These are phyloP conservation scores for Claviceps maximensis DNA, from an alignment of 2,329 filamentous ascomycete genomes.

Conservation along the genomic window DNA sequence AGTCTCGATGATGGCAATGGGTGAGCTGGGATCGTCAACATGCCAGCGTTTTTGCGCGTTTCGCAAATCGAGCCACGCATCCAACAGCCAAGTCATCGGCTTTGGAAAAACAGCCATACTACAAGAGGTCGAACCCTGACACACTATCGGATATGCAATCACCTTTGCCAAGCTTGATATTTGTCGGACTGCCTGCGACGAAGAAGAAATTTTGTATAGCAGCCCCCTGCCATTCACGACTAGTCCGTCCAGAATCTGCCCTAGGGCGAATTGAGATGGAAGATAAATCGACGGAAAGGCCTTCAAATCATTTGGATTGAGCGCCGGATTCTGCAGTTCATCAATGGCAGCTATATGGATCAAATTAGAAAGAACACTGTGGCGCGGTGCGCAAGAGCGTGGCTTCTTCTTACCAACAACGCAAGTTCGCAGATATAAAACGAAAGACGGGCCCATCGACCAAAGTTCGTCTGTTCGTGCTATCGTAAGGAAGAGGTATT, in stretches of 20 bases:
- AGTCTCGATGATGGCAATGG: slow-evolving; percentile 24
- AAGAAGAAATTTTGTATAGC: slow-evolving; percentile 26
- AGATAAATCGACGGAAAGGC: slow-evolving; percentile 18
- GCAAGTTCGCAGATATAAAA: slow-evolving; percentile 34
- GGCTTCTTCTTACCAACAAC: slow-evolving; percentile 26
- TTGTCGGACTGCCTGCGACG: slow-evolving; percentile 33
- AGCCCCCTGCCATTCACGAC: slow-evolving; percentile 15
- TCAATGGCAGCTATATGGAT: slow-evolving; percentile 18
- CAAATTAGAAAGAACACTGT: slow-evolving; percentile 8
- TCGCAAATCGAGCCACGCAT: slow-evolving; percentile 31
- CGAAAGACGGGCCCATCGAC: slow-evolving; percentile 30
- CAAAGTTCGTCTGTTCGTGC: slow-evolving; percentile 33
- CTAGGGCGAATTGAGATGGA: slow-evolving; percentile 26
- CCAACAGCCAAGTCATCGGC: slow-evolving; percentile 35
- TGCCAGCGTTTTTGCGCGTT: slow-evolving; percentile 26
- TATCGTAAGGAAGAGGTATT: slow-evolving; percentile 32
- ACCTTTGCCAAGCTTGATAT: slow-evolving; percentile 30
- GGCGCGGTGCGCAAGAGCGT: slow-evolving; percentile 1
- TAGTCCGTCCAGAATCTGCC: slow-evolving; percentile 19
- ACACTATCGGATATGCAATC: slow-evolving; percentile 26
- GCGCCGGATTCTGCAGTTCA: slow-evolving; percentile 20
- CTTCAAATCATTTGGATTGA: slow-evolving; percentile 16
- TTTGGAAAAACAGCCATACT: slow-evolving; percentile 24
- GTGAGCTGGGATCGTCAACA: slow-evolving; percentile 15
- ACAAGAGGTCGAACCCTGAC: slow-evolving; percentile 19